A percentile compares a stretch with the other conserved stretches of the same genome.
phyloP scores from a whole-genome alignment of 169 alveolate genomes.

The Eimeria falciformis region DNA sequence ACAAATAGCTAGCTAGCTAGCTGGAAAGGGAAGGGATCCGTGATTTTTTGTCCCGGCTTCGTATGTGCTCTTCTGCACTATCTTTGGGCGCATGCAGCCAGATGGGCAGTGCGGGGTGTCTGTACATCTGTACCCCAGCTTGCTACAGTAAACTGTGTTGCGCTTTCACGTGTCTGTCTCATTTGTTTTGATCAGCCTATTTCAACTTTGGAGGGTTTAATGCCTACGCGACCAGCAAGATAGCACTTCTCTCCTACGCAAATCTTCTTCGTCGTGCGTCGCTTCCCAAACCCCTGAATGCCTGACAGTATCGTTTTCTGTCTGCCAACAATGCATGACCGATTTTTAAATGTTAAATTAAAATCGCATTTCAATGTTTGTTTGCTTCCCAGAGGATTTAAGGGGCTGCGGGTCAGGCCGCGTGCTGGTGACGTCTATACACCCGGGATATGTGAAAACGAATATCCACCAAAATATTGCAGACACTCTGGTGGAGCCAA shows the following conservation, averaged over 20 bases:
- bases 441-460: background rate
- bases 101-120: too few relatives aligned
- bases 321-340: too few relatives aligned
- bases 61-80: background rate
- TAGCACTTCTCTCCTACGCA: background rate
- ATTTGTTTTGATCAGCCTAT: background rate
- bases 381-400: background rate
- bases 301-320: too few relatives aligned
- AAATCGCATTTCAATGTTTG: background rate
- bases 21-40: background rate
- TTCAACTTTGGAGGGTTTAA: slow-evolving; percentile 17
- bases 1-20: background rate
- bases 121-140: too few relatives aligned
- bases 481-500: background rate
- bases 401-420: background rate
- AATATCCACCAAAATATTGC: slow-evolving; percentile 6
- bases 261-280: background rate
- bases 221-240: slow-evolving; percentile 28
- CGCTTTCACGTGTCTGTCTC: too few relatives aligned
- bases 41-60: background rate
- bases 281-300: background rate
- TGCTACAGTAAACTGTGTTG: too few relatives aligned
- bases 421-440: slow-evolving; percentile 3
- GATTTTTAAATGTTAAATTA: background rate
- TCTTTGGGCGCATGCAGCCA: too few relatives aligned